A percentile compares a stretch with the other conserved stretches of the same genome.
Evolutionary conservation across 2,329 filamentous ascomycete species (phyloP).

Genomic region (Chrysosporium queenslandicum): DNA sequence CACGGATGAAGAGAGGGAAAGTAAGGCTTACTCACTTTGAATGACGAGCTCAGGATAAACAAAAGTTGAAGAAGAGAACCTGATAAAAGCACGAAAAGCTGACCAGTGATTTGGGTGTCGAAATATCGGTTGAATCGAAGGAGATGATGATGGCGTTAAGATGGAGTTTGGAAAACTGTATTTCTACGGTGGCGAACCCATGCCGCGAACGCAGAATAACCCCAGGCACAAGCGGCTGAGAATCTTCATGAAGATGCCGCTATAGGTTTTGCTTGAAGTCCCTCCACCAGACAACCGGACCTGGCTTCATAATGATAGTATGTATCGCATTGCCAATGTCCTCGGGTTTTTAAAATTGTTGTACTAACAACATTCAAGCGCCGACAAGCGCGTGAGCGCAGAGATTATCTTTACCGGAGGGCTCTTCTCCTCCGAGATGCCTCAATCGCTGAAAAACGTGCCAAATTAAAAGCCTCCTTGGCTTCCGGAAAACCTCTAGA

Average conservation of each 20-base stretch:
- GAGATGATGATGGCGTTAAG: constrained; percentile 7
- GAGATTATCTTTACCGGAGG: constrained; percentile 83
- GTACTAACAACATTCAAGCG: constrained; percentile 36
- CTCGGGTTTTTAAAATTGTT: not conserved
- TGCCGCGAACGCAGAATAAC: constrained; percentile 15
- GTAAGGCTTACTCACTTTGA: not conserved
- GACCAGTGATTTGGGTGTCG: not conserved
- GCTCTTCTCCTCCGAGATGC: constrained; percentile 81
- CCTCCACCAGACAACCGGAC: not conserved
- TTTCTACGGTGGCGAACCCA: not conserved
- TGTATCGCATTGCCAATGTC: not conserved
- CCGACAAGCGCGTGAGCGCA: constrained; percentile 65
- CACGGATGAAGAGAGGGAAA: not conserved
- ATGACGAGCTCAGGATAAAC: not conserved
- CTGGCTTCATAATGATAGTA: constrained; percentile 17
- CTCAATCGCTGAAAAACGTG: constrained; percentile 83
- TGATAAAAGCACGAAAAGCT: not conserved
- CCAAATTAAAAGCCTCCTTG: constrained; percentile 74
- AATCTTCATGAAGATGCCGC: not conserved
- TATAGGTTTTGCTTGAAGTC: not conserved
- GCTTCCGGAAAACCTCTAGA: constrained; percentile 82
- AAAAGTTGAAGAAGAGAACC: not conserved
- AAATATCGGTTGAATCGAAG: not conserved
- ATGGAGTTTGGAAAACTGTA: constrained; percentile 7
- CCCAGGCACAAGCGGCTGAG: not conserved